Base-by-base conservation (phyloP, 352 stramenopile species). In the Vaucheria bursata region DNA sequence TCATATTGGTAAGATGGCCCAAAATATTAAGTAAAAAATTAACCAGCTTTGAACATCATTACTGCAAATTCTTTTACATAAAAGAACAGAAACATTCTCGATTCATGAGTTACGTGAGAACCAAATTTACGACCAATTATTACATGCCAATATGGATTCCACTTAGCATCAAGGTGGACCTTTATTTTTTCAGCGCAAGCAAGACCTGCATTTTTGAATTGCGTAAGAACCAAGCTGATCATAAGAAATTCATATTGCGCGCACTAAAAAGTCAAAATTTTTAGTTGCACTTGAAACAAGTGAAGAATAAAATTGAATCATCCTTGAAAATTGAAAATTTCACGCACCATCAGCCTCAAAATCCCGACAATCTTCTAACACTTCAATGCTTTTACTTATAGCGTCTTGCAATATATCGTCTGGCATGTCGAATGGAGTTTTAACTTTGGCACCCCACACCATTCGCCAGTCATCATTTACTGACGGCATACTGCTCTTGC, bases 81-180 rank as follows among this genome's bases (percentile, higher is more conserved):
- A 65, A 97, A 96, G 80, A 93, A 96, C 0, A 94, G 85, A 81
- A 97, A 96, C 72, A 68, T 68, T 7, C 53, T 31, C 12, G 91
- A 94, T 71, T 96, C 91, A 85, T 96, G 92, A 29, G 91, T 96
- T 36, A 96, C 91, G 73, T 94, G 93, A 39, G 90, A 95, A 65
- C 92, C 92, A 72, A 97, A 97, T 79, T 94, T 95, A 38, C 89
- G 86, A 0, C 92, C 92, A 65, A 96, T 93, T 73, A 87, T 73
- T 29, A 87, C 80, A 40, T 88, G 85, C 85, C 85, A 88, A 74
- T 81, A 75, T 8, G 85, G 77, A 12, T 66, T 73, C 82, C 84
- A 88, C 18, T 52, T 74, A 59, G 79, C 40, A 50, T 88, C 84
- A 67, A 88, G 85, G 53, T 87, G 75, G 53, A 84, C 79, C 80